A percentile compares a stretch with the other conserved stretches of the same genome.
Conservation (phyloP, 345 rosid species). For the Salix viminalis region DNA sequence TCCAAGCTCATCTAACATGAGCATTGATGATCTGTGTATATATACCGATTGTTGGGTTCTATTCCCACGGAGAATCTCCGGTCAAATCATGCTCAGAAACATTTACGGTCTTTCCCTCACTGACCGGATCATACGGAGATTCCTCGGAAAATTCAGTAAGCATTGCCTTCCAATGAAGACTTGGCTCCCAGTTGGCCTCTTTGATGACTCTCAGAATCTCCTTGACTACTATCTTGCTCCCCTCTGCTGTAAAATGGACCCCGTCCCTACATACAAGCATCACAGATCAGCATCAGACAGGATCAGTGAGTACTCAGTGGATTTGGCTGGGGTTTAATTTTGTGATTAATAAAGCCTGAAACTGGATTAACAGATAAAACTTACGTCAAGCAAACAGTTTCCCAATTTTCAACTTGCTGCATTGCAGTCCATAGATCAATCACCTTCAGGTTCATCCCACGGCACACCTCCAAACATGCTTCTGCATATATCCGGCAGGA, state of each 20-base stretch:
- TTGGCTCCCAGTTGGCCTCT: constrained; percentile 75
- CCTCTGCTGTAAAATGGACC: constrained; percentile 57
- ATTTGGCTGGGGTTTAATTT: not conserved
- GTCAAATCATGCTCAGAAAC: constrained; percentile 1
- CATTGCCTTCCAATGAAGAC: constrained; percentile 54
- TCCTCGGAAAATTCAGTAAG: constrained; percentile 48
- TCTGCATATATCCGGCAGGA: constrained; percentile 17
- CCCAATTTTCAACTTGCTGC: constrained; percentile 16
- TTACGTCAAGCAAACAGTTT: constrained; percentile 19
- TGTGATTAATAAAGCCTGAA: no score
- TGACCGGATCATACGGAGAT: constrained; percentile 22
- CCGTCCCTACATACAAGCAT: constrained; percentile 51
- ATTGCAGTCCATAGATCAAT: constrained; percentile 24
- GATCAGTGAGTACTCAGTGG: not conserved
- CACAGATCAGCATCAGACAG: not conserved
- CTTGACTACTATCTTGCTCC: constrained; percentile 54
- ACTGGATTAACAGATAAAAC: not conserved
- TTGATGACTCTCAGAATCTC: constrained; percentile 52
- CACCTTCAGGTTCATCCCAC: constrained; percentile 10
- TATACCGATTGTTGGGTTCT: not conserved
- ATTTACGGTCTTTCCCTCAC: constrained; percentile 14
- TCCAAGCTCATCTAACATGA: not conserved
- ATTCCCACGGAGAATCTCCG: not conserved
- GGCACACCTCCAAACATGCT: constrained; percentile 20
- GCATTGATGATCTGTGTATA: not conserved